phyloP scores from a whole-genome alignment of 768 basidiomycete genomes.

The Hemileccinum impolitum region DNA sequence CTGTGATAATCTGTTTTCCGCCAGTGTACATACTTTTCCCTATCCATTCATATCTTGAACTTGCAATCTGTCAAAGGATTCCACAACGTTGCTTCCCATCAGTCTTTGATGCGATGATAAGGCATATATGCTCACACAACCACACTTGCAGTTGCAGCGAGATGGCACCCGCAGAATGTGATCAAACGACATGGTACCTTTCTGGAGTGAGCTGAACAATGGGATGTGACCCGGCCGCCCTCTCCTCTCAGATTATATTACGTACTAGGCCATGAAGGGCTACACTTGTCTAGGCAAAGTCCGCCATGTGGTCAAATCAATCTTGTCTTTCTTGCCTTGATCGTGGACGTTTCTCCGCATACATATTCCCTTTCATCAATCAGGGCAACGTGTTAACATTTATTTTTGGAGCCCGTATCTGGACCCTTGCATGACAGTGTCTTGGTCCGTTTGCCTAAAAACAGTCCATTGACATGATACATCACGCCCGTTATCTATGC shows the following conservation, averaged over 20 bases:
- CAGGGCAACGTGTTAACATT: conserved; percentile 37
- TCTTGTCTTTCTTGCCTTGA: conserved; percentile 46
- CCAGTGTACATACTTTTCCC: background rate
- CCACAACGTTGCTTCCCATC: background rate
- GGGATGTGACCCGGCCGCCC: too few relatives aligned
- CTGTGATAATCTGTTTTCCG: background rate
- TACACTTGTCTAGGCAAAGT: conserved; percentile 37
- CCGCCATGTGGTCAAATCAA: conserved; percentile 48
- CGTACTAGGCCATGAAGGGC: conserved; percentile 35
- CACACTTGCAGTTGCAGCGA: background rate
- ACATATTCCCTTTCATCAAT: conserved; percentile 63
- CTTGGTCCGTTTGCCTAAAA: too few relatives aligned
- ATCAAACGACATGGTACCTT: too few relatives aligned
- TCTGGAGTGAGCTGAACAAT: too few relatives aligned
- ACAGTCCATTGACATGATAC: background rate
- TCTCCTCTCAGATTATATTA: too few relatives aligned
- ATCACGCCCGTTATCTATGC: too few relatives aligned
- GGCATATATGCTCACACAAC: too few relatives aligned
- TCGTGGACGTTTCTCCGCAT: conserved; percentile 50
- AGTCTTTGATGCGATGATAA: background rate
- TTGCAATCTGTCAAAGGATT: background rate
- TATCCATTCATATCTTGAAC: background rate
- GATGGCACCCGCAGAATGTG: background rate
- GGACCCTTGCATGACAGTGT: background rate
- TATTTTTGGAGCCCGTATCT: background rate